These are phyloP conservation scores for Ophiostoma sp. DNA, from an alignment of 2,329 filamentous ascomycete genomes.

Conservation along the genomic window DNA sequence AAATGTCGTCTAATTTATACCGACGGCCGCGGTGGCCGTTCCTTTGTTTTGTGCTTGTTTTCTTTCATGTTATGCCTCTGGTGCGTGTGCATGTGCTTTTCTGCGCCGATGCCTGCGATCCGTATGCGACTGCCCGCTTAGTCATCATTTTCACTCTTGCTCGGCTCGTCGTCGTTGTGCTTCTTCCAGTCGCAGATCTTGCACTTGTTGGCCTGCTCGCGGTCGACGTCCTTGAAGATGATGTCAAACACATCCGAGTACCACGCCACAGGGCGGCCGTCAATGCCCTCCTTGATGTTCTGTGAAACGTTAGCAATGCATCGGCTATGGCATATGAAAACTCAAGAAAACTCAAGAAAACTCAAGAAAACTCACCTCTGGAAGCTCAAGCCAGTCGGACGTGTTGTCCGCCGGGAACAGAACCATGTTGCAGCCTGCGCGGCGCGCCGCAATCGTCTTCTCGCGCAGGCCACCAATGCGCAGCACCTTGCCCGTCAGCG, in stretches of 20 bases:
- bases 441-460: conserved; percentile 91
- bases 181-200: conserved; percentile 54
- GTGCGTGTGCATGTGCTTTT: neutral
- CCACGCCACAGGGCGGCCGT: conserved; percentile 87
- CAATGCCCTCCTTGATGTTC: conserved; percentile 97
- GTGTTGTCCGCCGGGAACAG: conserved; percentile 94
- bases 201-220: conserved; percentile 67
- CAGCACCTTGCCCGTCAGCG: conserved; percentile 92
- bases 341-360: neutral
- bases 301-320: conserved; percentile 36
- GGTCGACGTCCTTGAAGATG: conserved; percentile 78
- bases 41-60: neutral
- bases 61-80: conserved; percentile 23
- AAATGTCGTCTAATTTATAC: conserved; percentile 8
- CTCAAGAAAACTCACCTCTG: conserved; percentile 63
- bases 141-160: conserved; percentile 45
- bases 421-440: conserved; percentile 87
- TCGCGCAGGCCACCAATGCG: conserved; percentile 90
- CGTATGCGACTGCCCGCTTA: conserved; percentile 26
- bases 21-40: neutral
- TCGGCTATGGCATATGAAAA: neutral
- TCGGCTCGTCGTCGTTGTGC: conserved; percentile 38
- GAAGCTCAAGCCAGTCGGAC: conserved; percentile 95
- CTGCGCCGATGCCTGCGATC: too few relatives aligned
- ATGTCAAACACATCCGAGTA: conserved; percentile 90